A percentile compares a stretch with the other conserved stretches of the same genome.
These are phyloP conservation scores for Botrytis paeoniae DNA, from an alignment of 2,329 filamentous ascomycete species.

Conservation along the genomic window DNA sequence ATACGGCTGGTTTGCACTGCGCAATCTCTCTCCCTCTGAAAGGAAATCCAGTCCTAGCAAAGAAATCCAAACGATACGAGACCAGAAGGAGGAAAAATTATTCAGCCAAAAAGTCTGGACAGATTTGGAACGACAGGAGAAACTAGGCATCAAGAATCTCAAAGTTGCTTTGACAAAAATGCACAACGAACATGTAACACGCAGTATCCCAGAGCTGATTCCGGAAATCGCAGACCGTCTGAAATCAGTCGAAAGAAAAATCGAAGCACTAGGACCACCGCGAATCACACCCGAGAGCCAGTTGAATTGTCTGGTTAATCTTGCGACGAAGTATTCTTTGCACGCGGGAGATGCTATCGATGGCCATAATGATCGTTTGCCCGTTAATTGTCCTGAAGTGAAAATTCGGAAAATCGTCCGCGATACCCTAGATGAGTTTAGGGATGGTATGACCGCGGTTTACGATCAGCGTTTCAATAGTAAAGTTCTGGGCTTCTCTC, in stretches of 20 bases:
- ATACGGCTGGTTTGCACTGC: conserved; percentile 10
- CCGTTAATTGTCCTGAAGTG: not conserved
- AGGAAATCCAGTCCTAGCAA: not conserved
- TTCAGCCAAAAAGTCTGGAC: not conserved
- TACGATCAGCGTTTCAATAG: not conserved
- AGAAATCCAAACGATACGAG: not conserved
- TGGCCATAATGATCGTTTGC: conserved; percentile 6
- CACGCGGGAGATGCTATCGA: not conserved
- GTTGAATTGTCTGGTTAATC: not conserved
- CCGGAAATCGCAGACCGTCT: conserved; percentile 1
- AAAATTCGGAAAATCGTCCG: conserved; percentile 9
- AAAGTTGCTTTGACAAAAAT: conserved; percentile 7
- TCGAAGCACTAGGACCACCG: not conserved
- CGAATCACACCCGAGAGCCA: not conserved
- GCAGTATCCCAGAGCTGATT: conserved; percentile 19
- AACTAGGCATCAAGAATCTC: conserved; percentile 4
- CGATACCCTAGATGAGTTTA: not conserved
- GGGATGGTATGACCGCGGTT: not conserved
- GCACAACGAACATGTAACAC: conserved; percentile 15
- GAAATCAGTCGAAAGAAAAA: no score
- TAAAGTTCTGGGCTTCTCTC: not conserved
- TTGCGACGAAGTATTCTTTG: not conserved
- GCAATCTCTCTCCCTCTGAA: not conserved
- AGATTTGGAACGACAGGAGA: not conserved
- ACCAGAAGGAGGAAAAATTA: not conserved